phyloP scores from a whole-genome alignment of 257 asterid species.

The Solanum chiquidenum region DNA sequence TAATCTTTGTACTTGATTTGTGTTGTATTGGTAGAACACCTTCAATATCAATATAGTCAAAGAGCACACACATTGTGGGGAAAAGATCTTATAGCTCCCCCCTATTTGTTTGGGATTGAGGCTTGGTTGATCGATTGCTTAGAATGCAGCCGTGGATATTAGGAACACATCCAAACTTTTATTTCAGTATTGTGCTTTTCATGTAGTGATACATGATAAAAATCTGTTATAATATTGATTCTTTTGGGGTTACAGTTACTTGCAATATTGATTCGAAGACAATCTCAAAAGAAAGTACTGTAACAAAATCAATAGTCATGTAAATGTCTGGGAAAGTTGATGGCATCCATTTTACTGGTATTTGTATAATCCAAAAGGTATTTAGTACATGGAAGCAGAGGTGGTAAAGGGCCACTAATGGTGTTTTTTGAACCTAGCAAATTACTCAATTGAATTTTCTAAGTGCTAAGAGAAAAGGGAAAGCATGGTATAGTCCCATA shows the following conservation, averaged over 20 bases:
- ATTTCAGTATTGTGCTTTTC: neutral
- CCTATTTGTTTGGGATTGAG: too few relatives aligned
- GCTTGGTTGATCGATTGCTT: neutral
- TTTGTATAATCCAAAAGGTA: neutral
- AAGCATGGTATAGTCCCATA: neutral
- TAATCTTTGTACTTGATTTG: neutral
- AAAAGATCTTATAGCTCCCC: neutral
- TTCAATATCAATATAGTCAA: neutral
- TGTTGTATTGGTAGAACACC: neutral
- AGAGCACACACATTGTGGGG: neutral
- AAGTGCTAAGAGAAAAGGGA: neutral
- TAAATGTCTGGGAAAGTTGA: neutral
- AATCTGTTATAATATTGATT: neutral
- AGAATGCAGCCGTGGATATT: neutral
- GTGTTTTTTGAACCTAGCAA: neutral
- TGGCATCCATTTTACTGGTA: neutral
- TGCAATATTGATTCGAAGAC: neutral
- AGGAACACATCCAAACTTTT: neutral
- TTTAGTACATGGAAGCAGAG: neutral
- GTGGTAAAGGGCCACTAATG: neutral
- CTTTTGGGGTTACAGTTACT: neutral
- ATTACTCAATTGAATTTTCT: neutral
- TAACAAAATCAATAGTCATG: neutral
- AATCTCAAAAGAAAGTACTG: neutral
- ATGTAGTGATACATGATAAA: neutral